phyloP scores from a whole-genome alignment of 805 yeast species.

The Yarrowia divulgata region DNA sequence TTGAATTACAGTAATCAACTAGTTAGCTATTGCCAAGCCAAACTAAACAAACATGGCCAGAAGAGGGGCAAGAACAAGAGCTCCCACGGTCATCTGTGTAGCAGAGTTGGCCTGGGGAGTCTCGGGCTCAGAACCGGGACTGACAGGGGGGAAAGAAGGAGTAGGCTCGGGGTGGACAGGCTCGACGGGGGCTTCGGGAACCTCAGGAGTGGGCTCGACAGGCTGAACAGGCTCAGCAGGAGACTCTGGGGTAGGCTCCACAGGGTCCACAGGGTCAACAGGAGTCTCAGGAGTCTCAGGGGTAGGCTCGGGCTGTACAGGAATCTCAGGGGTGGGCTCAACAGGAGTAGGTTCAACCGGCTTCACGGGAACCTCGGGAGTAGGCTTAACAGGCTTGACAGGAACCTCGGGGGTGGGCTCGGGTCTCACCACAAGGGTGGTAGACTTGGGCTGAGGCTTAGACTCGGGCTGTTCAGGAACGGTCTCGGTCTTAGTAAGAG shows the following conservation, averaged over 20 bases:
- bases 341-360: neutral
- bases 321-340: neutral
- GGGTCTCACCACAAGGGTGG: too few species aligned
- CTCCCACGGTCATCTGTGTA: conserved; percentile 2
- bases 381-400: neutral
- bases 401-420: neutral
- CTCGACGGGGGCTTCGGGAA: neutral
- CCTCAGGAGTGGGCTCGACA: neutral
- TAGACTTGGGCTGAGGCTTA: neutral
- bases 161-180: neutral
- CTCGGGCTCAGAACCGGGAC: neutral
- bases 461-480: neutral
- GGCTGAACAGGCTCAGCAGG: neutral
- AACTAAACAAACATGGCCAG: conserved; percentile 19
- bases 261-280: neutral
- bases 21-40: too few species aligned
- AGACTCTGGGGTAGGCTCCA: neutral
- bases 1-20: neutral
- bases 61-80: conserved; percentile 12
- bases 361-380: neutral
- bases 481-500: neutral
- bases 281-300: neutral
- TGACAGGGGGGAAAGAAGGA: neutral
- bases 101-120: conserved; percentile 33
- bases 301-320: neutral